Conservation (phyloP, 345 rosid species). For the Citrus sp. region DNA sequence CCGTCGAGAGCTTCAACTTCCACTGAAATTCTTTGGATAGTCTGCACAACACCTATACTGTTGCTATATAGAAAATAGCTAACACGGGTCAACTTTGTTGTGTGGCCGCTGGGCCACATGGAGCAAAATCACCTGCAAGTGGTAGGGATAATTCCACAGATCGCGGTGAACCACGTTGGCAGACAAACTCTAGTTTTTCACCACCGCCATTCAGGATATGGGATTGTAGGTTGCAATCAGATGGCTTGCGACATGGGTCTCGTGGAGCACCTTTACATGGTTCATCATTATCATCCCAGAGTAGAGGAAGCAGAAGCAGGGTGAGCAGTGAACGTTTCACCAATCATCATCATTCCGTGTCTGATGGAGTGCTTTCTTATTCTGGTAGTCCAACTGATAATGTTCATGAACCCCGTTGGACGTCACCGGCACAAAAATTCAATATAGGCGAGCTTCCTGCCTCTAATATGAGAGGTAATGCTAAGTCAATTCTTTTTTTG, state of each 20-base stretch:
- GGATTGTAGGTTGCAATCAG: slow-evolving; percentile 61
- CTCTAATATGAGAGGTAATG: slow-evolving; percentile 46
- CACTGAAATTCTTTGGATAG: slow-evolving; percentile 9
- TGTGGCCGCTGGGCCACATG: slow-evolving; percentile 97
- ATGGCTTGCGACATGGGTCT: slow-evolving; percentile 39
- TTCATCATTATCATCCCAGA: slow-evolving; percentile 39
- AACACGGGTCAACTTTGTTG: slow-evolving; percentile 97
- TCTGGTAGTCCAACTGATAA: slow-evolving; percentile 52
- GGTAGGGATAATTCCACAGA: slow-evolving; percentile 39
- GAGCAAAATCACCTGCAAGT: slow-evolving; percentile 43
- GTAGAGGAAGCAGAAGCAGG: slow-evolving; percentile 53
- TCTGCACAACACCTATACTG: slow-evolving; percentile 19
- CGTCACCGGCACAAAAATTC: slow-evolving; percentile 48
- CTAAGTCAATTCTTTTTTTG: neutral
- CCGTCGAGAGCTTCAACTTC: slow-evolving; percentile 17
- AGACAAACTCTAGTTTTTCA: slow-evolving; percentile 73
- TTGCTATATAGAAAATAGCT: slow-evolving; percentile 47
- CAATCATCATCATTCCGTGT: slow-evolving; percentile 63
- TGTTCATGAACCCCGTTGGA: slow-evolving; percentile 54
- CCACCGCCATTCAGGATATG: slow-evolving; percentile 65
- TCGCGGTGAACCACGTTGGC: slow-evolving; percentile 59
- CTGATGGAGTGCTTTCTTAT: slow-evolving; percentile 63
- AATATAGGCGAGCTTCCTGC: slow-evolving; percentile 38
- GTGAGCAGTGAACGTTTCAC: slow-evolving; percentile 39
- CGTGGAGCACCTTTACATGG: slow-evolving; percentile 31